Evolutionary conservation across 2,329 filamentous ascomycete genomes (phyloP).

Genomic region (Talaromyces sp.): DNA sequence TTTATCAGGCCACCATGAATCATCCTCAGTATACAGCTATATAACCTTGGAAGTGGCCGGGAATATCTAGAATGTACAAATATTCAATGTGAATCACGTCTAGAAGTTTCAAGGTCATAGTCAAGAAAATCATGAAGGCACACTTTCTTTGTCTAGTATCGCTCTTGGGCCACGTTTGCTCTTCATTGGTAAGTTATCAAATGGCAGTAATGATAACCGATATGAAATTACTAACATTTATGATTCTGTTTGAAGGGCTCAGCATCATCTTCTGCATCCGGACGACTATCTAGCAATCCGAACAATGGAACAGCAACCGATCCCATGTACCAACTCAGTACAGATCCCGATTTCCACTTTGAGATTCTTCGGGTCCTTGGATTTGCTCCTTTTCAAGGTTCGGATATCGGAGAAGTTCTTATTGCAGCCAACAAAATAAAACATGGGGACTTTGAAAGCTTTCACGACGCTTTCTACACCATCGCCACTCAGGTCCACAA

Average conservation of each 20-base stretch:
- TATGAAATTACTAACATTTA: background rate
- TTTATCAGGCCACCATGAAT: background rate
- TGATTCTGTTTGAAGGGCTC: background rate
- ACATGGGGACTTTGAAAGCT: constrained; percentile 36
- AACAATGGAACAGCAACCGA: background rate
- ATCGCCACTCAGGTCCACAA: background rate
- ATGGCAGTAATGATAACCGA: background rate
- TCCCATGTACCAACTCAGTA: constrained; percentile 19
- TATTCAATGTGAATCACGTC: background rate
- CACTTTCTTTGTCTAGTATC: background rate
- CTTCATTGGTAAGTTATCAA: background rate
- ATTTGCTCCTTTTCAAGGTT: constrained; percentile 33
- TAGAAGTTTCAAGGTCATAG: background rate
- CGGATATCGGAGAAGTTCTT: constrained; percentile 42
- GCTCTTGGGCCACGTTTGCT: background rate
- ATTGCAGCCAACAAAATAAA: constrained; percentile 37
- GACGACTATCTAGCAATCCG: background rate
- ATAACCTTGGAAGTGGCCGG: background rate
- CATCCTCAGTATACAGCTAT: background rate
- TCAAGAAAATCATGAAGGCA: background rate
- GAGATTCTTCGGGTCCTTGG: constrained; percentile 42
- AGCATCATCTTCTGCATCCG: background rate
- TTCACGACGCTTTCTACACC: constrained; percentile 37
- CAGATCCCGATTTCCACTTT: constrained; percentile 37
- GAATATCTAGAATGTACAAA: background rate